Conservation (phyloP, 192 early-diverging fungal species). For the Backusella australiensis region DNA sequence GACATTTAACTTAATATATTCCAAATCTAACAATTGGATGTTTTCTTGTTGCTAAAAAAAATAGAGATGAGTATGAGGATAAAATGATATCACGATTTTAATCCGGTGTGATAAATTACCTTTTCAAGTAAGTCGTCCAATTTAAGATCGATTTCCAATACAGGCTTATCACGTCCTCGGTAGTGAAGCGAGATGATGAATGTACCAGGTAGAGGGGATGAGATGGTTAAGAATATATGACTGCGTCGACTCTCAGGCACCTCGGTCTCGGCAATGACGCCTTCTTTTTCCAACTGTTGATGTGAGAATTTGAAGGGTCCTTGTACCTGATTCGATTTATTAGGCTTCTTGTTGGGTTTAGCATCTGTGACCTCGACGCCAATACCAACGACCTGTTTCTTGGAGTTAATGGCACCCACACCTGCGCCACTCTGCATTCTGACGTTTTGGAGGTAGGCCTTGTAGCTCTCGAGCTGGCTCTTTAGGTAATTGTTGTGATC, state of each 20-base stretch:
- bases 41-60: constrained; percentile 81
- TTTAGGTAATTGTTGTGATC: constrained; percentile 93
- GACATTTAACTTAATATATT: constrained; percentile 93
- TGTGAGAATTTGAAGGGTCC: constrained; percentile 83
- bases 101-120: constrained; percentile 28
- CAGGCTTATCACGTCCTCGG: constrained; percentile 87
- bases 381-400: constrained; percentile 50
- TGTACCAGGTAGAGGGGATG: constrained; percentile 81
- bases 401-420: background rate
- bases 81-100: background rate
- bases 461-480: constrained; percentile 88
- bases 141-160: constrained; percentile 93
- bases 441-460: constrained; percentile 92
- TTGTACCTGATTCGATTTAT: constrained; percentile 36
- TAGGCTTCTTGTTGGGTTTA: constrained; percentile 45
- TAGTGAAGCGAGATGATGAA: constrained; percentile 89
- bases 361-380: constrained; percentile 57
- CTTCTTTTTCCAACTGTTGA: constrained; percentile 81
- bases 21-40: constrained; percentile 79
- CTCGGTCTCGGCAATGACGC: constrained; percentile 85
- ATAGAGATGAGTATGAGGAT: background rate
- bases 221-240: constrained; percentile 87
- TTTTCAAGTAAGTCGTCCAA: constrained; percentile 80
- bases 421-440: constrained; percentile 58
- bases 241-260: constrained; percentile 83